Evolutionary conservation across 768 basidiomycete genomes (phyloP), one percentile per base, ranked within the genome.

Genomic region (Amanita thiersii): DNA sequence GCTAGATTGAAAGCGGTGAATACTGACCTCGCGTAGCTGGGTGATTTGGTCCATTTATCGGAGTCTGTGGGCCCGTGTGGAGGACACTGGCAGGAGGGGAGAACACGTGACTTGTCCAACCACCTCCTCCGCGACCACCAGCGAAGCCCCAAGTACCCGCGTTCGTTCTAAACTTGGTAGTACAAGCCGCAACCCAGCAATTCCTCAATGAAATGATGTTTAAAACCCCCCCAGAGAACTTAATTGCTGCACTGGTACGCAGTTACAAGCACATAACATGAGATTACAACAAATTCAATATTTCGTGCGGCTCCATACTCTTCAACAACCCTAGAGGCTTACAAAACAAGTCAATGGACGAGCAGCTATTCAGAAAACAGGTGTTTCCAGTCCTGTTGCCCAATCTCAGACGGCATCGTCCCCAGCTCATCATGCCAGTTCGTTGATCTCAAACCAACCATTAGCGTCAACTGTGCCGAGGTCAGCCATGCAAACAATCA

Each of bases 11-110:
- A 23, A 25, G 43, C 40, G 37, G 45, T 52, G 25, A 35, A 15
- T 25, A 46, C 60, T 50, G 43, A 72, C 72, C 66, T 73, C 70
- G 46, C 61, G 63, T 43, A 75, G 57, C 51, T 73, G 70, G 40
- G 57, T 60, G 51, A n/a, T n/a, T n/a, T n/a, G n/a, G n/a, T n/a
- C n/a, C n/a, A n/a, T n/a, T n/a, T n/a, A n/a, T n/a, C n/a, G n/a
- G n/a, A n/a, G n/a, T n/a, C n/a, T n/a, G n/a, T n/a, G n/a, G n/a
- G n/a, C n/a, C n/a, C n/a, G n/a, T n/a, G n/a, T n/a, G n/a, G n/a
- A n/a, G n/a, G n/a, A n/a, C n/a, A n/a, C n/a, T n/a, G n/a, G n/a
- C n/a, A n/a, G n/a, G n/a, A n/a, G n/a, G n/a, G n/a, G n/a, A n/a
- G n/a, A n/a, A n/a, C 29, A 30, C 29, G 29, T 30, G 29, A 30